These are phyloP conservation scores for Colletotrichum simmondsii DNA, from an alignment of 2,329 filamentous ascomycete genomes.

Conservation along the genomic window DNA sequence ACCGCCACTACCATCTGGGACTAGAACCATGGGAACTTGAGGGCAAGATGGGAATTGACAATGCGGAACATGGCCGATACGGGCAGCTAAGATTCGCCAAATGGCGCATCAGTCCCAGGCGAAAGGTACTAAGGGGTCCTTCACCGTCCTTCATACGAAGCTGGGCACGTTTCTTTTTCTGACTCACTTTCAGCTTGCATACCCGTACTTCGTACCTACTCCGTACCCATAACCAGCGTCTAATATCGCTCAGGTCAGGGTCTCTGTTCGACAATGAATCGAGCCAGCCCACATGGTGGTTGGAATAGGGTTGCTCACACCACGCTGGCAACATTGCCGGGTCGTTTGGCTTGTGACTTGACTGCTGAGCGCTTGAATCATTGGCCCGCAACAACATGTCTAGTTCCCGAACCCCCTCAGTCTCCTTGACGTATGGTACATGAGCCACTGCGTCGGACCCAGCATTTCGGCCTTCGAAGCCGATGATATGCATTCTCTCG, in stretches of 20 bases:
- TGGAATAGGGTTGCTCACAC: not conserved
- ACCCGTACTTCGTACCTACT: not conserved
- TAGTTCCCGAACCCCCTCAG: not conserved
- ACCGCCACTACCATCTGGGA: not conserved
- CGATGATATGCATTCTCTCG: not conserved
- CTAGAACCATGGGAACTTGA: not conserved
- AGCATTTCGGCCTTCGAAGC: not conserved
- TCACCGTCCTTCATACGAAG: not conserved
- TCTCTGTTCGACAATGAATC: not conserved
- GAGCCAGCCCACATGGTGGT: not conserved
- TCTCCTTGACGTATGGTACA: not conserved
- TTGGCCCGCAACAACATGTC: not conserved
- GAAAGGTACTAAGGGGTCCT: not conserved
- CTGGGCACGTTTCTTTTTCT: not conserved
- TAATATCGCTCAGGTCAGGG: not conserved
- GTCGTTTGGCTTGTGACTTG: not conserved
- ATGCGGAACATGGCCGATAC: not conserved
- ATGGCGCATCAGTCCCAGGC: not conserved
- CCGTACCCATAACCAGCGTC: not conserved
- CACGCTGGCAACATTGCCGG: not conserved
- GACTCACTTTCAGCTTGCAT: not conserved
- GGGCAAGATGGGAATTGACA: not conserved
- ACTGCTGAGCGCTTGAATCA: not conserved
- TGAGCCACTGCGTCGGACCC: not conserved
- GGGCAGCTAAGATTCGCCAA: not conserved